Evolutionary conservation across 2,329 filamentous ascomycete genomes (phyloP).

Genomic region (Camillea tinctor): DNA sequence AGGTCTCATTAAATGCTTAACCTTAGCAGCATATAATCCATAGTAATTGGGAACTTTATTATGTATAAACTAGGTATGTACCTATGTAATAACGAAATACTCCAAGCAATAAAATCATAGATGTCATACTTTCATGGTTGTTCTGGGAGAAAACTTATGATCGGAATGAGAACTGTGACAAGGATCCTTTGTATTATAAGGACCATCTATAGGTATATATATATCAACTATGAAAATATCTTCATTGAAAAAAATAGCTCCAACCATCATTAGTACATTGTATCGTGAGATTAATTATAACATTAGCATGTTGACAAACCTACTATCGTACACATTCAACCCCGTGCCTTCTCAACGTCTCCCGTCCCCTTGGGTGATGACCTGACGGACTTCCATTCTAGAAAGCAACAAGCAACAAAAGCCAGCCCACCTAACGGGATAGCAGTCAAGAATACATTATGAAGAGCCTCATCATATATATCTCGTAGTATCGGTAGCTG

Average conservation of each 20-base stretch:
- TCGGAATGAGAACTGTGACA: no score
- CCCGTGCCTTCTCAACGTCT: constrained; percentile 11
- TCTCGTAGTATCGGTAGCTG: constrained; percentile 15
- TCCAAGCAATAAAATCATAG: no score
- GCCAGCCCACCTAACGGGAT: constrained; percentile 22
- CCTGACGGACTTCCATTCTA: constrained; percentile 28
- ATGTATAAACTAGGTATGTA: no score
- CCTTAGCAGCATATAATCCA: no score
- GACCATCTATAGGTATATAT: no score
- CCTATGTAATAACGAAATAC: no score
- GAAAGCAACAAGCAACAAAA: constrained; percentile 19
- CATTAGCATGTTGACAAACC: neutral
- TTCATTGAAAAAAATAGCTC: no score
- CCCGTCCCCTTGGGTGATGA: constrained; percentile 2
- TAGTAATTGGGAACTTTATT: no score
- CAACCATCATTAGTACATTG: neutral
- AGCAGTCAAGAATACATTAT: constrained; percentile 20
- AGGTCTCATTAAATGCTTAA: no score
- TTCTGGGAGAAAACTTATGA: no score
- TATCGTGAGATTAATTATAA: neutral
- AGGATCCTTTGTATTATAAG: no score
- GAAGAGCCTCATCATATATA: constrained; percentile 21
- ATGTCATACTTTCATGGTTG: no score
- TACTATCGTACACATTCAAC: neutral
- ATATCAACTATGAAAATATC: neutral